Conservation (phyloP, 2,329 filamentous ascomycete genomes). For the Cryphonectria carpinicola region DNA sequence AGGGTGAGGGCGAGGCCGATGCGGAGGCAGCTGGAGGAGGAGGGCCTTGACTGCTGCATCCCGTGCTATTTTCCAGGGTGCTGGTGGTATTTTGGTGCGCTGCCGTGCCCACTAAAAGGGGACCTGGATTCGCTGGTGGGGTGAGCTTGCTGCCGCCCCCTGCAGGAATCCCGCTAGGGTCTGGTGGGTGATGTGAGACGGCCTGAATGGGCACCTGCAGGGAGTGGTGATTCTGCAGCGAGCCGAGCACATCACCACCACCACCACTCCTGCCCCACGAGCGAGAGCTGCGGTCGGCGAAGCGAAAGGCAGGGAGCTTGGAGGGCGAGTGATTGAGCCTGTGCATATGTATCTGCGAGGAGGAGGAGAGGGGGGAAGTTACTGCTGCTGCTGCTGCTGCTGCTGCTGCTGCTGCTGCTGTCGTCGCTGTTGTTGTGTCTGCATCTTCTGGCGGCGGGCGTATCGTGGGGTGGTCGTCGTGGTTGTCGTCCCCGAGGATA, state of each 20-base stretch:
- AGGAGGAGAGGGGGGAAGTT: not conserved
- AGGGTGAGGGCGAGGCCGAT: not conserved
- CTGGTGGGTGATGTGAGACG: slow-evolving; percentile 9
- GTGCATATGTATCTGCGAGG: slow-evolving; percentile 44
- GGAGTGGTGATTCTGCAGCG: not conserved
- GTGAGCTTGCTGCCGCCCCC: not conserved
- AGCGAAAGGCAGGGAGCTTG: slow-evolving; percentile 59
- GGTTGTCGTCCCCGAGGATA: not conserved
- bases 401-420: not conserved
- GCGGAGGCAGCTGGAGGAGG: slow-evolving; percentile 20
- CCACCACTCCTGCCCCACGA: not conserved
- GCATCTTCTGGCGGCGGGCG: not conserved
- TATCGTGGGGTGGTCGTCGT: not conserved
- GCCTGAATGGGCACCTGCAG: slow-evolving; percentile 2
- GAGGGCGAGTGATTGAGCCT: slow-evolving; percentile 59
- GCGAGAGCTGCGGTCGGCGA: slow-evolving; percentile 45
- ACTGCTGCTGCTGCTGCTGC: too few species aligned
- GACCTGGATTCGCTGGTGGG: slow-evolving; percentile 39
- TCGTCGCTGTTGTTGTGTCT: not conserved
- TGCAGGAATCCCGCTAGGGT: slow-evolving; percentile 1
- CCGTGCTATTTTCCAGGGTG: slow-evolving; percentile 26
- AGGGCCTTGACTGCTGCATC: slow-evolving; percentile 28
- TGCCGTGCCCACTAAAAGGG: slow-evolving; percentile 5
- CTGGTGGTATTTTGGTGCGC: slow-evolving; percentile 31
- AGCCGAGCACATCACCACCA: not conserved